These are phyloP conservation scores for Simmondsia chinensis DNA, from an alignment of 148 eudicot species.

Conservation along the genomic window DNA sequence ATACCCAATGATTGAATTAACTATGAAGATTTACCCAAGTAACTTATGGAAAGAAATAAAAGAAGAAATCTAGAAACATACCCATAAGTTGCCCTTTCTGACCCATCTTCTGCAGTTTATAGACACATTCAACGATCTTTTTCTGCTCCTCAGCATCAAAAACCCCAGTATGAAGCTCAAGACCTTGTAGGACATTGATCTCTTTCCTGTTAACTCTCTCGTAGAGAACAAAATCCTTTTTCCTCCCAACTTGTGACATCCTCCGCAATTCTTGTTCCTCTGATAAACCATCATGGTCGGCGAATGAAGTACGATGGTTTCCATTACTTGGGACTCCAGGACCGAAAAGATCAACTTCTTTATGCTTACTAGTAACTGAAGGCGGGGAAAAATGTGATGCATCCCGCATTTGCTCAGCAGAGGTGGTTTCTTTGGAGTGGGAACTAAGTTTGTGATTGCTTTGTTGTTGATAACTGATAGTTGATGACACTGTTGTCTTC, in stretches of 20 bases:
- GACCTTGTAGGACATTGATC: slow-evolving; percentile 46
- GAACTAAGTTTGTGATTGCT: slow-evolving; percentile 1
- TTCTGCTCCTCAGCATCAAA: slow-evolving; percentile 46
- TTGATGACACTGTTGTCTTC: slow-evolving; percentile 1
- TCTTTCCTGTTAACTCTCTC: slow-evolving; percentile 37
- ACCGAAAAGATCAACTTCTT: slow-evolving; percentile 7
- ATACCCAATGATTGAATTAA: too few species aligned
- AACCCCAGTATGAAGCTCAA: slow-evolving; percentile 49
- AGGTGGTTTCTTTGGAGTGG: slow-evolving; percentile 8
- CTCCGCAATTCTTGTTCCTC: slow-evolving; percentile 19
- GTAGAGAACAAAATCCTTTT: slow-evolving; percentile 31
- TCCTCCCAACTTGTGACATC: slow-evolving; percentile 31
- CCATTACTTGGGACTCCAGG: slow-evolving; percentile 5
- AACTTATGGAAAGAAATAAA: too few species aligned
- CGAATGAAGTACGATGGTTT: slow-evolving; percentile 2
- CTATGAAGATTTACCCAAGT: too few species aligned
- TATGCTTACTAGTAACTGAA: slow-evolving; percentile 11
- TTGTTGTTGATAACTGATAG: background rate
- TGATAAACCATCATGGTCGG: slow-evolving; percentile 8
- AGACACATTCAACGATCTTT: slow-evolving; percentile 45
- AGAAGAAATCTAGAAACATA: slow-evolving; percentile 9
- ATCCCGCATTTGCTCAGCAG: background rate
- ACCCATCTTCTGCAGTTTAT: slow-evolving; percentile 43
- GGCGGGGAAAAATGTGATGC: slow-evolving; percentile 6
- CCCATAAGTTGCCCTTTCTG: slow-evolving; percentile 47